A percentile compares a stretch with the other conserved stretches of the same genome.
Conservation (phyloP, 2,329 filamentous ascomycete species). For the Phyllosticta citribraziliensis region DNA sequence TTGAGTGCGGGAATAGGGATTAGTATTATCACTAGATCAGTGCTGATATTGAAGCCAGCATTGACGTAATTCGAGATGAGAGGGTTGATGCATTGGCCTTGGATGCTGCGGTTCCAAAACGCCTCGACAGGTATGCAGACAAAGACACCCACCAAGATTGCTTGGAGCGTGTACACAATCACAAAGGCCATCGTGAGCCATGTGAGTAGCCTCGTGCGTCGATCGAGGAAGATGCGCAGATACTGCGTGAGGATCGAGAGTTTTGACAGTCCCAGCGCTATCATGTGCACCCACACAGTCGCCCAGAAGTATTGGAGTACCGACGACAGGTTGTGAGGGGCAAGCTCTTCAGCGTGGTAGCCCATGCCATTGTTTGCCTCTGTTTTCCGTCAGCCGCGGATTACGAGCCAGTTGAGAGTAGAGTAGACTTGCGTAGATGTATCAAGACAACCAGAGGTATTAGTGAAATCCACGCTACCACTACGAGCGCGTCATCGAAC, state of each 20-base stretch:
- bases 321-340: conserved; percentile 19
- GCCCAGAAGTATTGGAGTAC: conserved; percentile 20
- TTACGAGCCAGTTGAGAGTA: not conserved
- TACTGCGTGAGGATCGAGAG: conserved; percentile 16
- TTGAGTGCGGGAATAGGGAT: conserved; percentile 17
- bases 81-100: conserved; percentile 18
- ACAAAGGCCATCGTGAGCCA: conserved; percentile 8
- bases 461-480: not conserved
- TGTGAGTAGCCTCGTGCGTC: conserved; percentile 13
- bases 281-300: conserved; percentile 24
- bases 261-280: conserved; percentile 19
- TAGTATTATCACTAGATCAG: conserved; percentile 18
- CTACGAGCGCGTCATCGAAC: conserved; percentile 2
- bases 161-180: conserved; percentile 11
- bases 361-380: conserved; percentile 25
- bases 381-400: not conserved
- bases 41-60: conserved; percentile 3
- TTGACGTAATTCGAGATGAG: not conserved
- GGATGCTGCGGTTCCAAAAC: conserved; percentile 23
- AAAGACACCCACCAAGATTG: conserved; percentile 24
- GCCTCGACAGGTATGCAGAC: conserved; percentile 26
- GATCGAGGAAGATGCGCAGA: conserved; percentile 16
- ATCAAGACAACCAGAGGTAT: conserved; percentile 4
- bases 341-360: conserved; percentile 12
- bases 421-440: not conserved